Evolutionary conservation across 768 basidiomycete genomes (phyloP), one percentile per base, ranked within the genome.

Genomic region (Dioszegia aurantiaca): DNA sequence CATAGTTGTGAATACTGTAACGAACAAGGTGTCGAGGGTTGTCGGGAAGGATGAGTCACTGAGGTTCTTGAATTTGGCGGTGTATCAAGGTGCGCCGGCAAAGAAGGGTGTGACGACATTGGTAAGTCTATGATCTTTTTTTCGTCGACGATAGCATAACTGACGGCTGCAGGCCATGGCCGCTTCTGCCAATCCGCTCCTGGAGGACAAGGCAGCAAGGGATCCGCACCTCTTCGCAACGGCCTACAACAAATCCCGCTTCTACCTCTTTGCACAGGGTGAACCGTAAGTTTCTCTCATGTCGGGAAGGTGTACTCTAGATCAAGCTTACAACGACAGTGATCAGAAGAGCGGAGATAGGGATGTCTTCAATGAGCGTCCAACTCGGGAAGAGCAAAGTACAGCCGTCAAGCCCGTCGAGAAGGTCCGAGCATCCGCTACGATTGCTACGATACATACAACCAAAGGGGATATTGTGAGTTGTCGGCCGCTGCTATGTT

Each of bases 291-390:
- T 81, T 26, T 11, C 8, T 33, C 33, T 6, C 33, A 14, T 14
- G 51, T 12, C 16, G 51, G 23, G 37, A 43, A 10, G 16, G 26
- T 44, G n/a, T 14, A 2, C 42, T 3, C 46, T 19, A 44, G 3
- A 51, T 9, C 5, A 45, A 41, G 52, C 55, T 63, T 41, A 67
- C 41, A 26, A 42, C 9, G 24, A 3, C 72, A 92, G 89, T 74
- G 90, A 85, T 82, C 72, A 53, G 19, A 69, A 93, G 89, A 77
- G 83, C 1, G 80, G 78, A 8, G 94, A 98, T 63, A 86, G 95
- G 57, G 95, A 99, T 66, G 86, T 99, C 55, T 98, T 97, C 83
- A 99, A 99, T 76, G 95, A 99, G 78, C 83, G 88, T 44, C 95
- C 95, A 2, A 98, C 94, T 0, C 84, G 92, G 49, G 95, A 98